Evolutionary conservation across 2,329 filamentous ascomycete species (phyloP), one percentile per base, ranked within the genome.

Genomic region (Ilyonectria mors-panacis): DNA sequence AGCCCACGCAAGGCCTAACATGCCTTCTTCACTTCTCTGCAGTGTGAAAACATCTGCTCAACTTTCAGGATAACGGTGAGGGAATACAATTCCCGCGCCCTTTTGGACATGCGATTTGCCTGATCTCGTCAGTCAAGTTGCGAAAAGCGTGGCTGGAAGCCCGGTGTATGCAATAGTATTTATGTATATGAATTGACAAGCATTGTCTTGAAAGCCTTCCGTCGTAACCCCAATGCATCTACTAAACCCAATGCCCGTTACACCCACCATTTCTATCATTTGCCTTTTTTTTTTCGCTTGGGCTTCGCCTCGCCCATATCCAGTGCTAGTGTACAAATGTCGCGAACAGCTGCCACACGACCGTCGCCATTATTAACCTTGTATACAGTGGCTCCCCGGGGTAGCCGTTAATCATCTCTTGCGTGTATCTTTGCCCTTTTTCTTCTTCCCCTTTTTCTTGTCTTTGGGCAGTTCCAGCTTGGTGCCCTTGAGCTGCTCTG

Each of bases 381-480:
- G 57, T 65, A 55, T 66, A 66, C 58, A 66, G 26, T 48, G 58
- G 35, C 63, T 48, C 57, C 57, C 48, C 45, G 58, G 30, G 63
- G 63, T 65, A 59, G 57, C 57, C 63, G 33, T 57, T 19, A 33
- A 47, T 79, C 68, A 83, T 68, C 81, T 75, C 76, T 89, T 89
- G 66, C 88, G 81, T 45, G 82, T 87, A 67, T 90, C 88, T 70
- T 87, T 88, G 58, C 88, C 87, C 78, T 85, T 86, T 68, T 84
- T 89, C 79, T 84, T 89, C 79, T 88, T 91, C 39, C 85, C 84
- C 79, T 86, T 90, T 78, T 89, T 91, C 78, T 88, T 90, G 73
- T 92, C 89, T 80, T 86, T 89, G 6, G 90, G 90, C 33, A 92
- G 77, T 70, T 92, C 89, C 63, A 92, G 79, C 57, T 88, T 85